phyloP scores from a whole-genome alignment of 75 land plant species.

The Pinus tabuliformis region DNA sequence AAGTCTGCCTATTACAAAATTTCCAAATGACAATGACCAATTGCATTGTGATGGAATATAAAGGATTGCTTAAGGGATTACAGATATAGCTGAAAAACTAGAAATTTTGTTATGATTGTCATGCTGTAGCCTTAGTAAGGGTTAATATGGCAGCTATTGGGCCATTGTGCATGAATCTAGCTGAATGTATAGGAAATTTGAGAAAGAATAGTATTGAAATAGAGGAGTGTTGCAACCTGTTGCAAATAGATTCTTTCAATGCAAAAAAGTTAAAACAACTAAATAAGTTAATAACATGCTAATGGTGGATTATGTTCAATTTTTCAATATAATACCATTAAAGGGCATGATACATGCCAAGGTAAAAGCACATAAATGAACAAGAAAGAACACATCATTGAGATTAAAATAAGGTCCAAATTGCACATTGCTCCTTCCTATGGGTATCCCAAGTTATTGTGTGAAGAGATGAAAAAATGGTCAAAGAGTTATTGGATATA shows the following conservation, averaged over 20 bases:
- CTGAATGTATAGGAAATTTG: not conserved
- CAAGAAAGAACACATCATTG: too few species aligned
- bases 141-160: not conserved
- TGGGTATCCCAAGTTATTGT: too few species aligned
- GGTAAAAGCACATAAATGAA: too few species aligned
- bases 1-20: not conserved
- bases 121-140: not conserved
- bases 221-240: not conserved
- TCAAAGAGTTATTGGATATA: too few species aligned
- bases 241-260: not conserved
- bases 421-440: too few species aligned
- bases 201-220: not conserved
- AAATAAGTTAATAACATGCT: not conserved
- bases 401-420: too few species aligned
- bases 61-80: not conserved
- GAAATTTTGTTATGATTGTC: not conserved
- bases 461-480: too few species aligned
- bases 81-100: not conserved
- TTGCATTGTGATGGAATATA: not conserved
- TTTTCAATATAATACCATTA: not conserved
- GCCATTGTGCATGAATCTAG: not conserved
- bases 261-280: not conserved
- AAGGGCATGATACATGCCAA: not conserved
- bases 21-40: not conserved
- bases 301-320: not conserved